Conservation (phyloP, 1,139 yeast genomes). For the Suhomyces bokatorum region DNA sequence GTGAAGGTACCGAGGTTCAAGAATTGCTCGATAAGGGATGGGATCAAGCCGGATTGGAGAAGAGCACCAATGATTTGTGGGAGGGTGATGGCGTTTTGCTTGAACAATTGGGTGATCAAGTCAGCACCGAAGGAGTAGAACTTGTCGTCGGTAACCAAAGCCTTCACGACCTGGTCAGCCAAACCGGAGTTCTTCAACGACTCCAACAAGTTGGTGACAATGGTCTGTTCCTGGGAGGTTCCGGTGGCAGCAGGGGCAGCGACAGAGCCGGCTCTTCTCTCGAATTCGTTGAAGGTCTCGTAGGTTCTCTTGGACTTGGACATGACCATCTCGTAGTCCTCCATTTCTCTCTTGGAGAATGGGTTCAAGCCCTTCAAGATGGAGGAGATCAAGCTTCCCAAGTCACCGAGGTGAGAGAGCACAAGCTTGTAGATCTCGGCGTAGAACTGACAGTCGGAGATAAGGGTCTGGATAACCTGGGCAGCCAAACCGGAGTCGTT, state of each 20-base stretch:
- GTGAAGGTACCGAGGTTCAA: slow-evolving; percentile 42
- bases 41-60: slow-evolving; percentile 41
- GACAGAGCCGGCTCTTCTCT: slow-evolving; percentile 12
- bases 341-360: slow-evolving; percentile 24
- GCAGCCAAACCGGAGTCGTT: slow-evolving; percentile 48
- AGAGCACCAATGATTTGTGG: slow-evolving; percentile 33
- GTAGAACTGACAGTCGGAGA: slow-evolving; percentile 44
- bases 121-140: slow-evolving; percentile 45
- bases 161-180: slow-evolving; percentile 42
- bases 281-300: slow-evolving; percentile 7
- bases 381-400: slow-evolving; percentile 29
- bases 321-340: slow-evolving; percentile 8
- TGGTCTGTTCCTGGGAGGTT: slow-evolving; percentile 15
- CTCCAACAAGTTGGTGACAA: slow-evolving; percentile 43
- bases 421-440: slow-evolving; percentile 43
- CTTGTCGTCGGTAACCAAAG: slow-evolving; percentile 41
- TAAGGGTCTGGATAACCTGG: slow-evolving; percentile 38
- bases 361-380: slow-evolving; percentile 22
- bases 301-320: slow-evolving; percentile 12
- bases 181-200: slow-evolving; percentile 49
- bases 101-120: slow-evolving; percentile 36
- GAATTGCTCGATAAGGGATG: slow-evolving; percentile 40
- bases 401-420: slow-evolving; percentile 30
- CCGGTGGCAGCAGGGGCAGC: slow-evolving; percentile 2
- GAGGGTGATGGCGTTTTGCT: slow-evolving; percentile 32